phyloP scores from a whole-genome alignment of 148 eudicot species.

The Simmondsia chinensis region DNA sequence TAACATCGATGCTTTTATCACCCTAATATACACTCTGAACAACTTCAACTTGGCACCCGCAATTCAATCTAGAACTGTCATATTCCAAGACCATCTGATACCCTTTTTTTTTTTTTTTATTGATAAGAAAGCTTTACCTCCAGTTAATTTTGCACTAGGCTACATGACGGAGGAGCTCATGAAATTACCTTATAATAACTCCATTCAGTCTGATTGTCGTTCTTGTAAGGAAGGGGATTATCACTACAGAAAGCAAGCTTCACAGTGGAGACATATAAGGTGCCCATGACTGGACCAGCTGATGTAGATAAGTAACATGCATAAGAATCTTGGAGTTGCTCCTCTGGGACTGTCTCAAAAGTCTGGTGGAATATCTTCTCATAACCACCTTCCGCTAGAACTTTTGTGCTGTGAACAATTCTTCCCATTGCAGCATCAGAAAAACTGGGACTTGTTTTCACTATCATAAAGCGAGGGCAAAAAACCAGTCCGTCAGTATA shows the following conservation, averaged over 20 bases:
- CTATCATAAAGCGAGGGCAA: constrained; percentile 24
- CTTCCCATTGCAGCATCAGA: constrained; percentile 96
- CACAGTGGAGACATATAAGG: constrained; percentile 70
- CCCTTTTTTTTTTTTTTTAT: too few species aligned
- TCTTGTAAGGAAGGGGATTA: constrained; percentile 81
- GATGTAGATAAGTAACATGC: constrained; percentile 92
- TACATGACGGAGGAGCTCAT: constrained; percentile 1
- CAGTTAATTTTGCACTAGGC: neutral
- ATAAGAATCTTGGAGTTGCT: constrained; percentile 54
- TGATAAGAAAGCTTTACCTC: too few species aligned
- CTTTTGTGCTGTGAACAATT: constrained; percentile 88
- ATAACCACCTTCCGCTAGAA: constrained; percentile 93
- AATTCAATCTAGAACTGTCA: too few species aligned
- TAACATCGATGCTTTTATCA: too few species aligned
- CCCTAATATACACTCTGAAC: too few species aligned
- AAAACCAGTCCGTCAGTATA: neutral
- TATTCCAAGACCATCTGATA: too few species aligned
- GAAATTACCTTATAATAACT: constrained; percentile 85
- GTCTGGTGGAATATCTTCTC: constrained; percentile 82
- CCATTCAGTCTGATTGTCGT: constrained; percentile 68
- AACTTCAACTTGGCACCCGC: too few species aligned
- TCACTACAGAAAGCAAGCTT: constrained; percentile 95
- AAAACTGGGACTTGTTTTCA: constrained; percentile 87
- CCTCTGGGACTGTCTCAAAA: constrained; percentile 88
- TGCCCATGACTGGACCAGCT: constrained; percentile 97